Base-by-base conservation (phyloP, 805 yeast species). In the Kuraishia capsulata region DNA sequence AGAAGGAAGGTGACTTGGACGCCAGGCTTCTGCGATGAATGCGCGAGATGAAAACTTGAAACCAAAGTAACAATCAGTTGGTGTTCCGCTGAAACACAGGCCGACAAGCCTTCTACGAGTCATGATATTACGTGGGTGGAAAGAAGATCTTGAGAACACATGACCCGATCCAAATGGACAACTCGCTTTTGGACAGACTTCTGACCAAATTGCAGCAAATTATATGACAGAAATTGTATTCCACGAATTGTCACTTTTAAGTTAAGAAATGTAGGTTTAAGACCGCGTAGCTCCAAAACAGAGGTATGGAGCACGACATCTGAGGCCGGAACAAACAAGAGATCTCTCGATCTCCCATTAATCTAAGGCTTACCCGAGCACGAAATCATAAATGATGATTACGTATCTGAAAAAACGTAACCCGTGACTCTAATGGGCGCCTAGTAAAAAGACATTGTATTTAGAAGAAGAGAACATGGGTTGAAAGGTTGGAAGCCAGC, bases 331-430 rank as follows among this genome's bases (percentile, higher is more conserved):
- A 56, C 57, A 60, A 69, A 69, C 73, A 42, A 39, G 40, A 39
- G 35, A 38, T 36, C 37, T 61, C 48, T 46, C 51, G 44, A 40
- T 36, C 33, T 41, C 46, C 37, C 39, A 51, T 76, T 64, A 41
- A 62, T 84, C 89, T 84, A 72, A 82, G 92, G 83, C 84, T 66
- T 64, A 83, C 92, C 92, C 92, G 89, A 84, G 95, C 95, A 84
- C 95, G 85, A 73, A 72, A 64, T 23, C 59, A 68, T 61, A 39
- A 28, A 34, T 48, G 51, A 51, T 59, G 75, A 60, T 53, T 65
- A 64, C 62, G 65, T 64, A 76, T 65, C 52, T 72, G 63, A 34
- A 32, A 52, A 62, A 56, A 69, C 61, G 64, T 62, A 67, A 59
- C 54, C 76, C 75, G 80, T 73, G 78, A 75, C 81, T 75, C 81